Base-by-base conservation (phyloP, 495 filamentous ascomycete species). In the Penicillium ochrochloron region DNA sequence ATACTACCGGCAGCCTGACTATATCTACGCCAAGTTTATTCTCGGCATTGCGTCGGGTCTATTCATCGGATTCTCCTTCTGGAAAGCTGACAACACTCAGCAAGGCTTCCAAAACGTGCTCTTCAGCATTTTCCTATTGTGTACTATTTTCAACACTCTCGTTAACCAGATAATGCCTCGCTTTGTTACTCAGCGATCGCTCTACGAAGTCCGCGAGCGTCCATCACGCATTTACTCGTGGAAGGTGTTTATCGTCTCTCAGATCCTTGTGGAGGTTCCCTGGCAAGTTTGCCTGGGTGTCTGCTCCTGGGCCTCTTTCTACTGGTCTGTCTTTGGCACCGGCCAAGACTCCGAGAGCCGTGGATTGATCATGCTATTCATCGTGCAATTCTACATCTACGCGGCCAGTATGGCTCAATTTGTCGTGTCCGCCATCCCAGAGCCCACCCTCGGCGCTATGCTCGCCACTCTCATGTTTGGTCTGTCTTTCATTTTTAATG, bases 41-140 rank as follows among this genome's bases (percentile, higher is more conserved):
- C 75, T 91, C 0, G 83, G 85, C 44, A 78, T 76, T 42, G 42
- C 69, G 0, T 72, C 69, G 9, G 74, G 83, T 5, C 80, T 96
- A 11, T 95, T 97, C 79, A 92, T 94, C 70, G 92, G 91, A 17
- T 94, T 97, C 77, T 91, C 91, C 44, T 96, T 97, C 80, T 93
- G 83, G 82, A 84, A 86, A 42, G 78, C 90, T 0, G 77, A 85
- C 61, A 89, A 86, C 70, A 82, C 84, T 1, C 78, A 86, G 12
- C 90, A 94, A 71, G 93, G 92, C 34, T 85, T 96, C 21, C 92
- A 94, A 70, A 92, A 94, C 69, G 86, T 89, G 64, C 86, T 95
- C 63, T 95, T 95, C 73, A 81, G 86, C 71, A 86, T 96, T 72
- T 95, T 96, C 82, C 84, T 93, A 68, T 75, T 97, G 8, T 81